Evolutionary conservation across 2,329 filamentous ascomycete species (phyloP), one percentile per base, ranked within the genome.

Genomic region (Helotiales sp.): DNA sequence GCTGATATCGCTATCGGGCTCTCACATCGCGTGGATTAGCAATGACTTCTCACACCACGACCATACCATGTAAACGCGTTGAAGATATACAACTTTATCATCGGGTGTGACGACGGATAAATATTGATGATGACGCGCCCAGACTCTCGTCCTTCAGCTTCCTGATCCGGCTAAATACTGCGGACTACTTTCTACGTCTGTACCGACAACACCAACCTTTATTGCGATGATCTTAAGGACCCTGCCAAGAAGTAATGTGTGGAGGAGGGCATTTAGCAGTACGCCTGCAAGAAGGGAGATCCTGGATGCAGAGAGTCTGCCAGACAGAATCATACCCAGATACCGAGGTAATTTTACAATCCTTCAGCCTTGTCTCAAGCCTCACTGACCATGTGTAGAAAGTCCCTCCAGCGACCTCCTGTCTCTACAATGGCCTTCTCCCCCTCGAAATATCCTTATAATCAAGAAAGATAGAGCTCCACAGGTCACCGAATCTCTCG

Each of bases 361-460:
- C 19, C 13, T 12, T 24, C 47, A 34, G 13, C 19, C 13, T 12
- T 24, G 31, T 46, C 5, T 3, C 55, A 22, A 47, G 76, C 76
- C 81, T 80, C 81, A 58, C 66, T 74, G 52, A 72, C 57, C 27
- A 36, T 55, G 48, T 22, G 38, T 51, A 83, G 84, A 86, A 69
- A 83, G 77, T 17, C 76, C 73, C 27, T 74, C 77, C 27, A 82
- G 82, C 67, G 85, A 87, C 44, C 78, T 89, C 2, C 79, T 89
- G 34, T 83, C 82, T 60, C 76, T 90, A 33, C 79, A 83, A 74
- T 90, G 87, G 87, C 84, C 86, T 5, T 77, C 80, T 15, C 85
- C 86, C 33, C 87, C 86, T 2, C 81, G 84, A 52, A 90, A 90
- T 65, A 76, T 91, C 53, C 77, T 91, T 58, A 74, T 90, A 55